phyloP scores from a whole-genome alignment of 352 stramenopile genomes.

The Pelagophyceae sp. region DNA sequence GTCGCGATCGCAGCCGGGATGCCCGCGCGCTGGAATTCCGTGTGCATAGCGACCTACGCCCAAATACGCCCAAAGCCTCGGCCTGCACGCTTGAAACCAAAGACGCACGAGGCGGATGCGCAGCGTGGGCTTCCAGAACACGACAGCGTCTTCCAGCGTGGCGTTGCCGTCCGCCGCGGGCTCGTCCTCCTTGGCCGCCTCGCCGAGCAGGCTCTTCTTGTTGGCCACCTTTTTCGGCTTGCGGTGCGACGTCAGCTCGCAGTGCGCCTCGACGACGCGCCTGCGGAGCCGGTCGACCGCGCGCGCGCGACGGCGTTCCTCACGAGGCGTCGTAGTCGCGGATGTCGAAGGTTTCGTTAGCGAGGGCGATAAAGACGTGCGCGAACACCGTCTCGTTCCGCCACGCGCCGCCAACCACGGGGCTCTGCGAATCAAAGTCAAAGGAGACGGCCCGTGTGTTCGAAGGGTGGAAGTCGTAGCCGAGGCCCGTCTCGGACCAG shows the following conservation, averaged over 20 bases:
- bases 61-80: too few species aligned
- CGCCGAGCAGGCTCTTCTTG: background rate
- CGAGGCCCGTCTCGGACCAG: background rate
- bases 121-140: slow-evolving; percentile 3
- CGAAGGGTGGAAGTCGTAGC: background rate
- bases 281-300: too few species aligned
- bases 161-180: too few species aligned
- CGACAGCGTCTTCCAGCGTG: background rate
- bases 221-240: background rate
- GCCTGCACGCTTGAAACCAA: too few species aligned
- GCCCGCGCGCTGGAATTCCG: slow-evolving; percentile 11
- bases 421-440: background rate
- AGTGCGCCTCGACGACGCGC: background rate
- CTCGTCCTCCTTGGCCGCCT: background rate
- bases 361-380: slow-evolving; percentile 4
- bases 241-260: background rate
- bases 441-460: background rate
- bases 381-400: background rate
- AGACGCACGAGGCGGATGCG: background rate
- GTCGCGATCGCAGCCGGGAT: slow-evolving; percentile 14
- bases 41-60: too few species aligned
- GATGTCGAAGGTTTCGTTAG: background rate
- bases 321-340: background rate
- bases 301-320: too few species aligned
- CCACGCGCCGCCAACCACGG: background rate